Base-by-base conservation (phyloP, 176 grass and related monocot species). In the Oryza nivara region DNA sequence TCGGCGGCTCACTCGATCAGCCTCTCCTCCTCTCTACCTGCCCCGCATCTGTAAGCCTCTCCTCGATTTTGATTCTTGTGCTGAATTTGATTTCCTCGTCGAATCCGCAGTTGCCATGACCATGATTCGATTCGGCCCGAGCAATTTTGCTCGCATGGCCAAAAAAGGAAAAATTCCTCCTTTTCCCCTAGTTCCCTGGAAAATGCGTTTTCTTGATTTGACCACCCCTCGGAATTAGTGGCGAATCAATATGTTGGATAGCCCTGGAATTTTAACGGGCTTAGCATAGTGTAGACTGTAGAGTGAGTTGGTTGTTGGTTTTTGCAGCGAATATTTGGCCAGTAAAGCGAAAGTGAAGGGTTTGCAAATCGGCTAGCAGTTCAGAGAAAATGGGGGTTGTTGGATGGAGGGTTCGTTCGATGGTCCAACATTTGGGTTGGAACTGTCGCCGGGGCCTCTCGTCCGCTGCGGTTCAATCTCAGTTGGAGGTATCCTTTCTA, bases 401-500 rank as follows among this genome's bases (percentile, higher is more conserved):
- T 44, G 86, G 79, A 82, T 90, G 81, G 48, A 75, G 84, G 9
- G 38, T 86, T 67, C 41, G 63, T 1, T 81, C 77, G 17, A 86
- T 60, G 73, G 38, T 86, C 41, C 88, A 51, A 23, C 77, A 78
- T 34, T 85, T 73, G 49, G 80, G 76, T 45, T 74, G 84, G 91
- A 71, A 69, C 66, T 65, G 38, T 63, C 65, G 84, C 77, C 89
- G 87, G 65, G 56, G 70, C 17, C 89, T 95, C 77, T 88, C 87
- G 38, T 95, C 93, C 9, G 78, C 61, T 61, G 78, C 85, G 14
- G 68, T 90, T 84, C 88, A 86, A 49, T 41, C 80, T 64, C 83
- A 92, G n/a, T 67, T 95, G 22, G 93, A 95, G 93, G 93, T 85
- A 26, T 40, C 41, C 0, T 25, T 19, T 19, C 2, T 43, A 11